Evolutionary conservation across 2,329 filamentous ascomycete genomes (phyloP).

Genomic region (Purpureocillium lavendulum): DNA sequence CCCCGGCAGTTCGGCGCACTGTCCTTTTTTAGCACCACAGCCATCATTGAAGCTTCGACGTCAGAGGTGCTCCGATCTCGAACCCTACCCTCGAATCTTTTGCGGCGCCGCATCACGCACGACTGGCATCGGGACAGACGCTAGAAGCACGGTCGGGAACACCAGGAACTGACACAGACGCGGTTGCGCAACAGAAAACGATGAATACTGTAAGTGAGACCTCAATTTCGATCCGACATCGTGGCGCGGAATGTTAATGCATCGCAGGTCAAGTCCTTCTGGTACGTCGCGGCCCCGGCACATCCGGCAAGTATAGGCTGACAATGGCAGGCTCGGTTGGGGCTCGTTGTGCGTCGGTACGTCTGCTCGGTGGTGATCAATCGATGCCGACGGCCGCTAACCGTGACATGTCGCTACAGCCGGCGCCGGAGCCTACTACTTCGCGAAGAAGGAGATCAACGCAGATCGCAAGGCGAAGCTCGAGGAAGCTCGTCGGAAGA

Average conservation of each 20-base stretch:
- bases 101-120: too few relatives aligned
- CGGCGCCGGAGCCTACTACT: constrained; percentile 87
- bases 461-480: constrained; percentile 71
- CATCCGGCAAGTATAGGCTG: too few relatives aligned
- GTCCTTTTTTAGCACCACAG: too few relatives aligned
- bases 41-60: too few relatives aligned
- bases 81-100: neutral
- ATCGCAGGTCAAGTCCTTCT: constrained; percentile 54
- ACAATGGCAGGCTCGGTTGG: constrained; percentile 69
- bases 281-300: constrained; percentile 31
- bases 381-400: neutral
- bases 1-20: too few relatives aligned
- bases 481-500: constrained; percentile 58
- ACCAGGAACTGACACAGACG: neutral
- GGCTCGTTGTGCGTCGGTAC: constrained; percentile 76
- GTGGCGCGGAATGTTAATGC: constrained; percentile 2
- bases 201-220: constrained; percentile 46
- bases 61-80: too few relatives aligned
- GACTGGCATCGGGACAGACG: too few relatives aligned
- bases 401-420: constrained; percentile 38
- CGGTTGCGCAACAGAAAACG: constrained; percentile 7
- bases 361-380: constrained; percentile 15
- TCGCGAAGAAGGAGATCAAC: constrained; percentile 92
- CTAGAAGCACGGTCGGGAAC: neutral
- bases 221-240: neutral